phyloP scores from a whole-genome alignment of 2,329 filamentous ascomycete genomes.

The Fusarium luffae region DNA sequence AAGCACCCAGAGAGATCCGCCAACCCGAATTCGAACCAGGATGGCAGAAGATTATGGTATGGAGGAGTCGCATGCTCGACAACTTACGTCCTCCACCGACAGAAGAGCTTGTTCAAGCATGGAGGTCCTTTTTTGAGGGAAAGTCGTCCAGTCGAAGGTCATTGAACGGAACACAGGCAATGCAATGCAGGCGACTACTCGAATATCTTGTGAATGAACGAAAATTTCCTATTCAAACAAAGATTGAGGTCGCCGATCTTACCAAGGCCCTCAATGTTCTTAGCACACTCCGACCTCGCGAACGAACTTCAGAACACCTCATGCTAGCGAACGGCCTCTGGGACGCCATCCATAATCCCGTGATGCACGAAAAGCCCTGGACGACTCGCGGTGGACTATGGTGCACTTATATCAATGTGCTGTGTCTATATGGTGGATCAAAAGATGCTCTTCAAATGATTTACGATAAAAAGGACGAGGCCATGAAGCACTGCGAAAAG shows the following conservation, averaged over 20 bases:
- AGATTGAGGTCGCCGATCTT: conserved; percentile 49
- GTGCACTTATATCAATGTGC: conserved; percentile 51
- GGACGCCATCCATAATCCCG: conserved; percentile 37
- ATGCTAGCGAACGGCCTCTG: conserved; percentile 60
- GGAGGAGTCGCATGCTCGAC: conserved; percentile 71
- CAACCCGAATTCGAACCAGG: conserved; percentile 75
- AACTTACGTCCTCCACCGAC: conserved; percentile 72
- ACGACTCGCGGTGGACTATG: conserved; percentile 43
- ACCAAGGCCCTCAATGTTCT: conserved; percentile 59
- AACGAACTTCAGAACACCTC: conserved; percentile 58
- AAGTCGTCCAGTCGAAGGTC: conserved; percentile 60
- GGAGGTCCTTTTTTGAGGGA: conserved; percentile 70
- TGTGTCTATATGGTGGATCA: conserved; percentile 66
- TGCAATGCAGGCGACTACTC: conserved; percentile 66
- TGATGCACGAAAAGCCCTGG: conserved; percentile 33
- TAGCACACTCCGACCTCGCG: conserved; percentile 54
- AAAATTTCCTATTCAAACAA: conserved; percentile 28
- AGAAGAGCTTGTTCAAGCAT: conserved; percentile 72
- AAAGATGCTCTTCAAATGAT: conserved; percentile 63
- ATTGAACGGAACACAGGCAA: conserved; percentile 74
- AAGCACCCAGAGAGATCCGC: conserved; percentile 68
- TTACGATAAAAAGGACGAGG: conserved; percentile 47
- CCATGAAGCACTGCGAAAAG: conserved; percentile 34
- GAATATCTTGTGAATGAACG: conserved; percentile 62
- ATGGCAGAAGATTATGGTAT: conserved; percentile 75